Evolutionary conservation across 177 flowering plant genomes (phyloP).

Genomic region (Telopea speciosissima): DNA sequence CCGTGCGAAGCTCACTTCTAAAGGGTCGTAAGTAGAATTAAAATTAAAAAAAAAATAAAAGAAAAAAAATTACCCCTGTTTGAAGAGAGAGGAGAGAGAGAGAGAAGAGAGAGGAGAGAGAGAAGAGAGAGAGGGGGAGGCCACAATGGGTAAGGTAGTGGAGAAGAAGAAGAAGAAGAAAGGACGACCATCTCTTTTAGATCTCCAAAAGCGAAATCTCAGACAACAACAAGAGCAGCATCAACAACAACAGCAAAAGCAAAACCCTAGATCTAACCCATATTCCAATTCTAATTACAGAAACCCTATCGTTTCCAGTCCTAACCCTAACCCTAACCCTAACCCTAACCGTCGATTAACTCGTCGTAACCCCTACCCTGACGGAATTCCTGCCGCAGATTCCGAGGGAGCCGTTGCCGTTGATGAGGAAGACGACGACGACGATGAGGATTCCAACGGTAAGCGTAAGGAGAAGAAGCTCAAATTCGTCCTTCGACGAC

Average conservation of each 20-base stretch:
- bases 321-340: constrained; percentile 16
- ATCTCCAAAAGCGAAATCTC: constrained; percentile 53
- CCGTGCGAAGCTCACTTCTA: background rate
- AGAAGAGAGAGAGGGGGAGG: constrained; percentile 14
- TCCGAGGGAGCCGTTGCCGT: background rate
- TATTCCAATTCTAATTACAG: constrained; percentile 17
- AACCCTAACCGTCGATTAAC: constrained; percentile 48
- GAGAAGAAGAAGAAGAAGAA: constrained; percentile 72
- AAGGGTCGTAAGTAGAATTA: background rate
- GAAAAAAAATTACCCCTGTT: constrained; percentile 8
- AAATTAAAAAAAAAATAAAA: background rate
- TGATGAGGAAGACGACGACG: constrained; percentile 17
- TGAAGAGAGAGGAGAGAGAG: constrained; percentile 13
- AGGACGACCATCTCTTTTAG: constrained; percentile 81
- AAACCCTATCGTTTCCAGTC: constrained; percentile 21
- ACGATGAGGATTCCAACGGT: constrained; percentile 20
- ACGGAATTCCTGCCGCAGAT: background rate
- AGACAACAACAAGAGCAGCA: constrained; percentile 29
- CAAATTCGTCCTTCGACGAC: constrained; percentile 32
- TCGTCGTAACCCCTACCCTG: constrained; percentile 44
- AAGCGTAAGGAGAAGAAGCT: constrained; percentile 47
- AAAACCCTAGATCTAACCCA: constrained; percentile 21
- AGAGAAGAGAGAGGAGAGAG: constrained; percentile 16
- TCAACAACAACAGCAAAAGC: constrained; percentile 12
- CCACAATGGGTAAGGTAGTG: constrained; percentile 31